Percentiles rank a stretch among this genome's conserved stretches.
These are phyloP conservation scores for Trametes versicolor DNA, from an alignment of 1,284 basidiomycete genomes.

Conservation along the genomic window DNA sequence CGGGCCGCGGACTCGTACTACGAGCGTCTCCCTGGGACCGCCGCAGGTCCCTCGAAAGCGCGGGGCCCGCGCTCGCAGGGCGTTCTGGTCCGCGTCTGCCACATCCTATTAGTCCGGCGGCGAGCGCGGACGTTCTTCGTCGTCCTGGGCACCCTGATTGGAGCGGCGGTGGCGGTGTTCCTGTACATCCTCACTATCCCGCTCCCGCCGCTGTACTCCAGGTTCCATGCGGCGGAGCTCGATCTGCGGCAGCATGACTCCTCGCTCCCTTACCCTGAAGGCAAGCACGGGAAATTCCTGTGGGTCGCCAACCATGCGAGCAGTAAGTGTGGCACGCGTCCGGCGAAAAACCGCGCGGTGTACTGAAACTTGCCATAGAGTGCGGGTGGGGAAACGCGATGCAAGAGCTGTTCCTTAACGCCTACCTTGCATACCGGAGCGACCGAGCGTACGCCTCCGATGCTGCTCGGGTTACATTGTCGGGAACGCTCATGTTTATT, in stretches of 20 bases:
- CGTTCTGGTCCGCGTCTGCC: not conserved
- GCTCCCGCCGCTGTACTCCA: conserved; percentile 56
- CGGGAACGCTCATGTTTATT: not conserved
- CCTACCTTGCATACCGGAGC: conserved; percentile 44
- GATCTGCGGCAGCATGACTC: conserved; percentile 55
- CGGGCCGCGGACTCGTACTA: conserved; percentile 9
- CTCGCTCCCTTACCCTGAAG: conserved; percentile 51
- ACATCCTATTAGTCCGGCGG: conserved; percentile 12
- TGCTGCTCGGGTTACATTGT: not conserved
- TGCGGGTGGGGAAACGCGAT: conserved; percentile 55
- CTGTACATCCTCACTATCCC: conserved; percentile 26
- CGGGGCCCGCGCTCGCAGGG: not conserved
- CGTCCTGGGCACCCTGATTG: conserved; percentile 13
- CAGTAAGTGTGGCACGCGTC: conserved; percentile 40
- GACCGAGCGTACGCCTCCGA: conserved; percentile 46
- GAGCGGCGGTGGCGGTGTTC: not conserved
- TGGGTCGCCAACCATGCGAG: conserved; percentile 58
- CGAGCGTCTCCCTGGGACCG: conserved; percentile 16
- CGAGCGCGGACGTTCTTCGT: conserved; percentile 17
- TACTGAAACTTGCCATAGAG: conserved; percentile 33
- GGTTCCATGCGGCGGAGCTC: conserved; percentile 56
- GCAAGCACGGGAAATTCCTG: conserved; percentile 53
- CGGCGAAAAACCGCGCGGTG: conserved; percentile 33
- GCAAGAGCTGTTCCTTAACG: conserved; percentile 51
- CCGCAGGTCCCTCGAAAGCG: not conserved